Percentiles rank a stretch among this genome's conserved stretches.
Conservation (phyloP, 1,284 basidiomycete genomes). For the Ceraceosorus guamensis region DNA sequence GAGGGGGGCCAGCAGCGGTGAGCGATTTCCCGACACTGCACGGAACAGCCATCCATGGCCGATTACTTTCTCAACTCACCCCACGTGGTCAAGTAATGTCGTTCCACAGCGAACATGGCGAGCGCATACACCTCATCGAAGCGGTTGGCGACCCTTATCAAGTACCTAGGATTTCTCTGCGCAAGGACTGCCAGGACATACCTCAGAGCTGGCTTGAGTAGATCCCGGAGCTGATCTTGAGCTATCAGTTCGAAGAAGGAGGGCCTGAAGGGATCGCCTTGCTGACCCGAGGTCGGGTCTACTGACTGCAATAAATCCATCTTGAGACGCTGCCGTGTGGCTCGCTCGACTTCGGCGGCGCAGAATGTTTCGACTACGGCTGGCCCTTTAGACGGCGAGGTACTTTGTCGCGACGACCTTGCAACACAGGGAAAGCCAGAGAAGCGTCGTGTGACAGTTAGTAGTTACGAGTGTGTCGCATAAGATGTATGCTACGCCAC, state of each 20-base stretch:
- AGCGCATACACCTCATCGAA: conserved; percentile 93
- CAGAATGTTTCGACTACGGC: no score
- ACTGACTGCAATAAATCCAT: conserved; percentile 12
- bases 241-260: conserved; percentile 92
- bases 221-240: conserved; percentile 84
- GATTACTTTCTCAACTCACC: conserved; percentile 50
- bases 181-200: conserved; percentile 89
- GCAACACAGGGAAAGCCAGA: no score
- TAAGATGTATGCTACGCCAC: no score
- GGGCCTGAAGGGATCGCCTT: conserved; percentile 58
- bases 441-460: no score
- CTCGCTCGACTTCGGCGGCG: no score
- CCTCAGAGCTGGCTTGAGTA: conserved; percentile 88
- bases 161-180: conserved; percentile 85
- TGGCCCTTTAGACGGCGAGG: no score
- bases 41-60: no score
- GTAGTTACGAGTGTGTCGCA: no score
- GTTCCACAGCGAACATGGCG: conserved; percentile 80
- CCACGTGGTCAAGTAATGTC: conserved; percentile 76
- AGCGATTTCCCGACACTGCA: not conserved
- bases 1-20: not conserved
- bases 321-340: not conserved
- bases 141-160: conserved; percentile 80
- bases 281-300: conserved; percentile 5
- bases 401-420: no score